Conservation (phyloP, 2,329 filamentous ascomycete genomes). For the Rachicladosporium sp. region DNA sequence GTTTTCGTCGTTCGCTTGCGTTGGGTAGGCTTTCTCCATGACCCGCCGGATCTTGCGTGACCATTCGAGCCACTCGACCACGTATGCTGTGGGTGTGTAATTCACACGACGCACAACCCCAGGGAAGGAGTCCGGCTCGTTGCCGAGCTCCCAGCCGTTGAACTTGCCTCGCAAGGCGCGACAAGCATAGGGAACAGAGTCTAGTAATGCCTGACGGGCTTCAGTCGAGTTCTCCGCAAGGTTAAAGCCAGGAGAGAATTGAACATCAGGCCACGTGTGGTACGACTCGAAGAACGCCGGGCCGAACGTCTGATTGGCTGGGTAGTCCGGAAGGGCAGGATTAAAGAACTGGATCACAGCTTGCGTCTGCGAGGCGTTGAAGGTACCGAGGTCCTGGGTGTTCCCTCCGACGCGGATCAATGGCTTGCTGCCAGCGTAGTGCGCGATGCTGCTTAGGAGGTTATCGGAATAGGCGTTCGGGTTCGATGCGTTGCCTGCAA, state of each 20-base stretch:
- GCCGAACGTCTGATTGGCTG: constrained; percentile 47
- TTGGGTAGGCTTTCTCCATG: constrained; percentile 39
- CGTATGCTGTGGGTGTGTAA: too few species aligned
- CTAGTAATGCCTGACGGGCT: constrained; percentile 40
- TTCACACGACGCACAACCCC: too few species aligned
- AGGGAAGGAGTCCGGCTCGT: constrained; percentile 50
- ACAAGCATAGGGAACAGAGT: constrained; percentile 46
- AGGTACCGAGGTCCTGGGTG: constrained; percentile 53
- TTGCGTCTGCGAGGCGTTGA: constrained; percentile 39
- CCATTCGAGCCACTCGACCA: constrained; percentile 46
- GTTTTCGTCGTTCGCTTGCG: constrained; percentile 27
- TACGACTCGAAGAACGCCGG: constrained; percentile 53
- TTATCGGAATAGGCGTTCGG: constrained; percentile 51
- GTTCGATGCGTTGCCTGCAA: constrained; percentile 39
- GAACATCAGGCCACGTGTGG: constrained; percentile 40
- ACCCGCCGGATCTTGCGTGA: constrained; percentile 37
- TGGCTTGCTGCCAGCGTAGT: constrained; percentile 43
- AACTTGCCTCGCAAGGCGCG: constrained; percentile 42
- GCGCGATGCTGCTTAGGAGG: constrained; percentile 44
- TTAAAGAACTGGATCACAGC: constrained; percentile 43
- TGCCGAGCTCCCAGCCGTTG: constrained; percentile 50
- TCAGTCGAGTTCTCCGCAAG: constrained; percentile 39
- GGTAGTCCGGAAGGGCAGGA: constrained; percentile 44
- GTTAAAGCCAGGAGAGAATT: constrained; percentile 52
- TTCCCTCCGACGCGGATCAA: constrained; percentile 53